Evolutionary conservation across 345 rosid species (phyloP).

Genomic region (Hibiscus mutabilis): DNA sequence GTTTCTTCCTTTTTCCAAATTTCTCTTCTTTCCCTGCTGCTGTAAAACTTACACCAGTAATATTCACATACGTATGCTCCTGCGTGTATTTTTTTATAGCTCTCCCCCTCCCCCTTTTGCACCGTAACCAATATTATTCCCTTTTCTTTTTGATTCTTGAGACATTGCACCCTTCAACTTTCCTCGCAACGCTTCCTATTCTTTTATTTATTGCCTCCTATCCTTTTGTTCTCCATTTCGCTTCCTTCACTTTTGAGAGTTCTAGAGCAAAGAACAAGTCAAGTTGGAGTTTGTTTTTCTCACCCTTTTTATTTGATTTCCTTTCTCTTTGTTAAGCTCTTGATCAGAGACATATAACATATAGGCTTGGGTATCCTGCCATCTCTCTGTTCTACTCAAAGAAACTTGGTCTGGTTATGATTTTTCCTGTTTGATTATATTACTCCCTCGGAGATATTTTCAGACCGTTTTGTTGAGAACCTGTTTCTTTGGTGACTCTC

Average conservation of each 20-base stretch:
- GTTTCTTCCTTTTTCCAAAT: slow-evolving; percentile 6
- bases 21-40: background rate
- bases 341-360: background rate
- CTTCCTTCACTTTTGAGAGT: background rate
- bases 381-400: background rate
- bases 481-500: background rate
- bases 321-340: background rate
- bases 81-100: background rate
- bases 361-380: background rate
- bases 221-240: background rate
- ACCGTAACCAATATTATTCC: background rate
- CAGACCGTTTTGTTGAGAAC: background rate
- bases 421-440: slow-evolving; percentile 8
- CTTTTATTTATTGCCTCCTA: slow-evolving; percentile 5
- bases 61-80: background rate
- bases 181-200: background rate
- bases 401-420: background rate
- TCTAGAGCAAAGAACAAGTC: background rate
- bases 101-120: background rate
- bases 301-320: background rate
- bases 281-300: background rate
- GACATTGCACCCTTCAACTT: background rate
- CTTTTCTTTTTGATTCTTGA: background rate
- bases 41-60: background rate
- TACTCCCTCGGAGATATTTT: background rate